Conservation (phyloP, 495 filamentous ascomycete genomes). For the Neurospora hispaniola region DNA sequence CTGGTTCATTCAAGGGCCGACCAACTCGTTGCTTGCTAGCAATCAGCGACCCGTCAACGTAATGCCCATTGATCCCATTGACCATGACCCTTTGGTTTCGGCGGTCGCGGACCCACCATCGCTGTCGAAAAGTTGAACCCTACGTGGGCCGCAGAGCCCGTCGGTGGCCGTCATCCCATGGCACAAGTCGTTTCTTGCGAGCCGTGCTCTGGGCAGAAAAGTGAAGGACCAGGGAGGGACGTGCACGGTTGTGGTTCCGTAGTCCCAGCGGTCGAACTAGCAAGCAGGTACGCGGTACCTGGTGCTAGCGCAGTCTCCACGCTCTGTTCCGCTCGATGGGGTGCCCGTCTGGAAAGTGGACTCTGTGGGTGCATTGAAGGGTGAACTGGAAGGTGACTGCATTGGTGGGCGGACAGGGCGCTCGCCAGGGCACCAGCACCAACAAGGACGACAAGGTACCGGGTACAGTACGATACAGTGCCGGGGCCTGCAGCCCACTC, state of each 20-base stretch:
- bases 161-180: not conserved
- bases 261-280: not conserved
- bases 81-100: not conserved
- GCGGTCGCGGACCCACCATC: not conserved
- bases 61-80: not conserved
- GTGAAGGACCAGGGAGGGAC: not conserved
- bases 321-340: not conserved
- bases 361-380: not conserved
- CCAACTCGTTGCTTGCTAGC: not conserved
- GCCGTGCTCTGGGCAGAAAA: not conserved
- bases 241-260: not conserved
- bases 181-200: not conserved
- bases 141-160: not conserved
- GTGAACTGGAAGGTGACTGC: not conserved
- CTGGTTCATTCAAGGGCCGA: not conserved
- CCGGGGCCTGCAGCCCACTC: not conserved
- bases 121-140: not conserved
- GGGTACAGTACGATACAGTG: conserved; percentile 13
- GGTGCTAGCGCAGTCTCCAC: not conserved
- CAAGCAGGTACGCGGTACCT: not conserved
- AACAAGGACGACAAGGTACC: conserved; percentile 9
- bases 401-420: not conserved
- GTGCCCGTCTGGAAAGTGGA: not conserved
- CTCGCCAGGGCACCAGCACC: conserved; percentile 1
- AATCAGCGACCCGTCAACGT: not conserved